These are phyloP conservation scores for Wickerhamiella australiensis DNA, from an alignment of 805 yeast species.

Conservation along the genomic window DNA sequence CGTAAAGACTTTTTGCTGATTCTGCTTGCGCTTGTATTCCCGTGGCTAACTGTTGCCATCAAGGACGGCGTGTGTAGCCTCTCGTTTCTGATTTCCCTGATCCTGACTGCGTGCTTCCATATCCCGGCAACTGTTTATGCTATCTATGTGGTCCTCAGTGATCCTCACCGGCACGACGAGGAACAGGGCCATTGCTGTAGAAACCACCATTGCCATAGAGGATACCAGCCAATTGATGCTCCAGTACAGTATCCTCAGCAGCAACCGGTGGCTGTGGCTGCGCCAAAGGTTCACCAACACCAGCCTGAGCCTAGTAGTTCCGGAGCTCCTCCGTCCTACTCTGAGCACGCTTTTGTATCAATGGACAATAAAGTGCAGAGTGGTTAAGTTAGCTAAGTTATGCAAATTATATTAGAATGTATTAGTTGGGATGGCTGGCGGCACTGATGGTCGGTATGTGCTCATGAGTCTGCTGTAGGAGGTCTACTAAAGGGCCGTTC, in stretches of 20 bases:
- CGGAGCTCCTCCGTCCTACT: constrained; percentile 1
- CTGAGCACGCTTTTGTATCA: background rate
- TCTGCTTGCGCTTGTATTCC: constrained; percentile 8
- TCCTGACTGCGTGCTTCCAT: constrained; percentile 10
- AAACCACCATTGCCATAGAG: background rate
- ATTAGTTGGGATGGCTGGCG: no score
- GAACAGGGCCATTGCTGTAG: constrained; percentile 1
- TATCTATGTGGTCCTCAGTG: constrained; percentile 10
- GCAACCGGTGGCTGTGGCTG: background rate
- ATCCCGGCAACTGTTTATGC: constrained; percentile 13
- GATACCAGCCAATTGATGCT: constrained; percentile 1
- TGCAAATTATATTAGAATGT: background rate
- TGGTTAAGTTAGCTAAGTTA: background rate
- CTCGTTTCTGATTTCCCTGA: constrained; percentile 6
- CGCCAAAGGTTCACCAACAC: background rate
- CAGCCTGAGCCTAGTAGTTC: background rate
- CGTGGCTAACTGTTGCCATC: constrained; percentile 10
- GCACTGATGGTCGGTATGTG: no score
- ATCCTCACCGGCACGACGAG: constrained; percentile 3
- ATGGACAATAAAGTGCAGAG: constrained; percentile 10
- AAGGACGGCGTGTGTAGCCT: constrained; percentile 7
- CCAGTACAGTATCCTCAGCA: constrained; percentile 1
- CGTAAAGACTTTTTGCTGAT: constrained; percentile 10
- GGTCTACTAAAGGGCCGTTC: no score
- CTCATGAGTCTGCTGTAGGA: no score